Evolutionary conservation across 805 yeast genomes (phyloP), one percentile per base, ranked within the genome.

Genomic region (Cyberlindnera bimundalis): DNA sequence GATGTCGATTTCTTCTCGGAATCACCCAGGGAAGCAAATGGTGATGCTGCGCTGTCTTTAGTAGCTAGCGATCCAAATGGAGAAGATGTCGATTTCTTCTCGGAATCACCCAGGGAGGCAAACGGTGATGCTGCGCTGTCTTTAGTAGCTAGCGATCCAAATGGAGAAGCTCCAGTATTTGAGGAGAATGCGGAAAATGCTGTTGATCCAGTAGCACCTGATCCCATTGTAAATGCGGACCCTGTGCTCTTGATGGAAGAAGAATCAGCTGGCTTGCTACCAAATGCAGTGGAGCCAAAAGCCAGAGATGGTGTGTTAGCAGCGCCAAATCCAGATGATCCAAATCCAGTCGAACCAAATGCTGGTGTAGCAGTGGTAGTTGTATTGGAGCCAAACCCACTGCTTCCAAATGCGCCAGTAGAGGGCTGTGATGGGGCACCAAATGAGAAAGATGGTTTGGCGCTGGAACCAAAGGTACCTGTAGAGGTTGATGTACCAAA

Each of bases 301-400:
- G 42, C 32, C 6, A 21, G 10, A 14, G 35, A 20, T 25, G 28
- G 36, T 33, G 11, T 25, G 29, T 24, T 17, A 11, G 46, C 17
- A 15, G 43, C 30, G 11, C 52, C 61, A 36, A 54, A 54, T 5
- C 48, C 52, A 16, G 53, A 31, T 5, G 45, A 34, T 1, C 45
- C 45, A 36, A 39, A 42, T 13, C 33, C 35, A 19, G 45, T 30
- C 19, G 37, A 10, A 6, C 44, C 45, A 39, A 39, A 44, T 7
- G 39, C 33, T 37, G 39, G 32, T 2, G 30, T 25, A 5, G 38
- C n/a, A 16, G 27, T 26, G 11, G 35, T 18, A 10, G 33, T 12
- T 20, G 37, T 39, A 30, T n/a, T n/a, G n/a, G 43, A 29, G 5
- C 39, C 39, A 21, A 35, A 30, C 12, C 24, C 30, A 9, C 33